Conservation (phyloP, 2,329 filamentous ascomycete genomes). For the Ascocoryne sarcoides region DNA sequence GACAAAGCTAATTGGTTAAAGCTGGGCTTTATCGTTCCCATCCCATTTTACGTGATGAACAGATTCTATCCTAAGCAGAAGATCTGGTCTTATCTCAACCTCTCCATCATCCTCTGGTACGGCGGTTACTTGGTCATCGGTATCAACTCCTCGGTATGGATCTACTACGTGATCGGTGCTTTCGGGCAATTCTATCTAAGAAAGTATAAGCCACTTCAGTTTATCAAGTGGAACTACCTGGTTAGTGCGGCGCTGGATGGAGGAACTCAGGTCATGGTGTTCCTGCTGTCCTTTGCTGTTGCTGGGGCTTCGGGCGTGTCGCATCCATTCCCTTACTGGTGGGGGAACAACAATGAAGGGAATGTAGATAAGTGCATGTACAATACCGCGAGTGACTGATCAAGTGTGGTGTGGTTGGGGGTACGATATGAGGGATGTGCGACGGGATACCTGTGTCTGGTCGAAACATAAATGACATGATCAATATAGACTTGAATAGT, state of each 20-base stretch:
- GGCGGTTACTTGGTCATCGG: conserved; percentile 56
- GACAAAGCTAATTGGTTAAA: no score
- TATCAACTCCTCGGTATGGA: conserved; percentile 60
- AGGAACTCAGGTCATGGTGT: conserved; percentile 57
- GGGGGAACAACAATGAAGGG: conserved; percentile 7
- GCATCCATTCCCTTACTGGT: conserved; percentile 18
- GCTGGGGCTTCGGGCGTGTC: conserved; percentile 23
- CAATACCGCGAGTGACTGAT: conserved; percentile 10
- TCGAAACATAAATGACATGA: no score
- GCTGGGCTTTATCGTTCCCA: conserved; percentile 55
- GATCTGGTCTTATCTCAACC: conserved; percentile 55
- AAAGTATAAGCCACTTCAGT: conserved; percentile 59
- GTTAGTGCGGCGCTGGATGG: conserved; percentile 63
- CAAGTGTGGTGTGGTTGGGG: no score
- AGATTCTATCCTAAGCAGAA: conserved; percentile 51
- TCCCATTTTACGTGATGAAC: conserved; percentile 46
- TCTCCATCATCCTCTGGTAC: conserved; percentile 59
- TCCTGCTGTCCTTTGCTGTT: conserved; percentile 57
- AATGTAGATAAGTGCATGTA: conserved; percentile 14
- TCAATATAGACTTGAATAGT: no score
- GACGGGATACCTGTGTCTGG: no score
- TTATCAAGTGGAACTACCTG: conserved; percentile 70
- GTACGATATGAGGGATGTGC: no score
- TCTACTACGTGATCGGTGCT: conserved; percentile 58
- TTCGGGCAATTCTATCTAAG: conserved; percentile 59